These are phyloP conservation scores for Candida glaebosa DNA, from an alignment of 805 yeast species.

Conservation along the genomic window DNA sequence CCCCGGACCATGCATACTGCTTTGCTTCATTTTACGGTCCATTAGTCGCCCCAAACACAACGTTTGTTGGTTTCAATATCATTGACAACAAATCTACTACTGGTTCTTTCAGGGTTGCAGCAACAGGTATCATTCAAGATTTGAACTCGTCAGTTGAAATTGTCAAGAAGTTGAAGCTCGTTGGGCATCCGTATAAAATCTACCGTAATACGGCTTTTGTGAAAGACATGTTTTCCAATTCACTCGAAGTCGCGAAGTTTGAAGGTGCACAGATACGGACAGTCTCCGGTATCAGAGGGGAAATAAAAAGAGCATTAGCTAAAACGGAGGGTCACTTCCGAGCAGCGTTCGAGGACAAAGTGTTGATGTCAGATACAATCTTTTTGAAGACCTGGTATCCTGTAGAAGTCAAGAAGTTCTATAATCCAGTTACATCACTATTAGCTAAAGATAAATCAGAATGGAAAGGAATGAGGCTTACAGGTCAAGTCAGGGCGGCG, in stretches of 20 bases:
- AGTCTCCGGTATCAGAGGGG: slow-evolving; percentile 96
- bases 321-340: slow-evolving; percentile 94
- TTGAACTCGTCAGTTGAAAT: slow-evolving; percentile 87
- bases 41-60: slow-evolving; percentile 93
- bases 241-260: slow-evolving; percentile 93
- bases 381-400: slow-evolving; percentile 97
- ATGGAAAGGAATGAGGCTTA: slow-evolving; percentile 96
- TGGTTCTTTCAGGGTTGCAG: slow-evolving; percentile 90
- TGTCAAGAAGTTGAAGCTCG: slow-evolving; percentile 91
- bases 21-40: slow-evolving; percentile 97
- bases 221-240: slow-evolving; percentile 91
- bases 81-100: slow-evolving; percentile 82
- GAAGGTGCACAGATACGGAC: slow-evolving; percentile 98
- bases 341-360: slow-evolving; percentile 95
- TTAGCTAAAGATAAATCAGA: slow-evolving; percentile 70
- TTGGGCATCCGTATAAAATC: slow-evolving; percentile 91
- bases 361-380: slow-evolving; percentile 84
- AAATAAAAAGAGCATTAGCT: slow-evolving; percentile 89
- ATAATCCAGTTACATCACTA: slow-evolving; percentile 93
- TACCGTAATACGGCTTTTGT: slow-evolving; percentile 96
- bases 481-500: slow-evolving; percentile 89
- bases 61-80: slow-evolving; percentile 91
- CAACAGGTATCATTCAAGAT: slow-evolving; percentile 95
- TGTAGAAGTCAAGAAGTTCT: slow-evolving; percentile 82
- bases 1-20: slow-evolving; percentile 98